phyloP scores from a whole-genome alignment of 805 yeast genomes.

The Spathaspora arborariae region DNA sequence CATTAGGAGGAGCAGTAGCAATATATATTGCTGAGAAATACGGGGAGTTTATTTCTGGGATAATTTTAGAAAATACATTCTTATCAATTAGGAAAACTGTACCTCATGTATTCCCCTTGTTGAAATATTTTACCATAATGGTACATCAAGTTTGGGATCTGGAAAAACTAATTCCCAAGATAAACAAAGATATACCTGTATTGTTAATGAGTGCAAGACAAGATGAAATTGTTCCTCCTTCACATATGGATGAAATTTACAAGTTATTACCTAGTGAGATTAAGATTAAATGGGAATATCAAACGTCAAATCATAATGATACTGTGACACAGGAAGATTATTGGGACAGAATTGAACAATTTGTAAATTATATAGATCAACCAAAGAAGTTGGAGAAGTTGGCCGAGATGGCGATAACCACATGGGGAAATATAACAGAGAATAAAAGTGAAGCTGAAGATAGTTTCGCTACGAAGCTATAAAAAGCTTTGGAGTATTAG shows the following conservation, averaged over 20 bases:
- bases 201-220: conserved; percentile 66
- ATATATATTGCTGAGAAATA: conserved; percentile 69
- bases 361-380: conserved; percentile 43
- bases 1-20: conserved; percentile 94
- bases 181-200: conserved; percentile 57
- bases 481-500: no score
- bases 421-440: no score
- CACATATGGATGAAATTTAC: conserved; percentile 65
- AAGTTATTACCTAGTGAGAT: conserved; percentile 45
- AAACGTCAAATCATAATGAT: conserved; percentile 75
- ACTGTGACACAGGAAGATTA: conserved; percentile 72
- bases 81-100: conserved; percentile 65
- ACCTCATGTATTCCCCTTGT: conserved; percentile 70
- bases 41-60: conserved; percentile 49
- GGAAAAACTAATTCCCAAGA: conserved; percentile 50
- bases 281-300: conserved; percentile 54
- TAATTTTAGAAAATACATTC: conserved; percentile 86
- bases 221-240: conserved; percentile 92
- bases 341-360: conserved; percentile 66
- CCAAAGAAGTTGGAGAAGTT: no score
- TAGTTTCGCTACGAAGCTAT: no score
- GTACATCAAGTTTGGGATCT: conserved; percentile 86
- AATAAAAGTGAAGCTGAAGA: no score
- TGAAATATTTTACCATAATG: conserved; percentile 51
- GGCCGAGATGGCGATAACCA: no score